Evolutionary conservation across 2,329 filamentous ascomycete genomes (phyloP).

Genomic region (Ceratocystis cacaofunesta): DNA sequence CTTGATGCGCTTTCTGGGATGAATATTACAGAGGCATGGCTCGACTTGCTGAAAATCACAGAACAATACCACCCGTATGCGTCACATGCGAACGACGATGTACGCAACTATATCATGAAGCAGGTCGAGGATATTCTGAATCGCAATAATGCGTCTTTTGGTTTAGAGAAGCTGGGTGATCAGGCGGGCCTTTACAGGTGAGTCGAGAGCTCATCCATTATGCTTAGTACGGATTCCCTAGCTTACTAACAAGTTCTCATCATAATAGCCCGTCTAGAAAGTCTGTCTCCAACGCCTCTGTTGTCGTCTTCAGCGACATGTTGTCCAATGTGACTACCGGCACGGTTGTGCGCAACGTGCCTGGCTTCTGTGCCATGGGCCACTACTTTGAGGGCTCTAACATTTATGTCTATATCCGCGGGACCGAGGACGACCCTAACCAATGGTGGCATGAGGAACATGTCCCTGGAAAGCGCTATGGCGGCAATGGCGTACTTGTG

Average conservation of each 20-base stretch:
- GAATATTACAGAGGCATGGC: constrained; percentile 76
- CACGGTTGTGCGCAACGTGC: constrained; percentile 24
- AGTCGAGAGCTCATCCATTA: not conserved
- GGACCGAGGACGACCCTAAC: constrained; percentile 55
- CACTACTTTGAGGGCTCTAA: constrained; percentile 90
- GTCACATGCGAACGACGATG: constrained; percentile 64
- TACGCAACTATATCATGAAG: constrained; percentile 59
- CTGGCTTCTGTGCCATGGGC: constrained; percentile 25
- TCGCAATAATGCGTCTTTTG: constrained; percentile 39
- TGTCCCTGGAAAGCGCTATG: constrained; percentile 32
- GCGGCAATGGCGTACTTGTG: constrained; percentile 67
- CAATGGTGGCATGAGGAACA: constrained; percentile 52
- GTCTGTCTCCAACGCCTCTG: constrained; percentile 24
- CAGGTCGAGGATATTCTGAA: constrained; percentile 57
- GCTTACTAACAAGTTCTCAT: not conserved
- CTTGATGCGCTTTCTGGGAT: constrained; percentile 45
- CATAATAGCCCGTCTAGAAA: constrained; percentile 4
- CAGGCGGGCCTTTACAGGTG: constrained; percentile 18
- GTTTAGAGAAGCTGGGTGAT: constrained; percentile 24
- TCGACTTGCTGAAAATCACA: constrained; percentile 63
- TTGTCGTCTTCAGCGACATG: constrained; percentile 65
- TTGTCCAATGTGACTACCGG: constrained; percentile 56
- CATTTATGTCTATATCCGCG: constrained; percentile 80
- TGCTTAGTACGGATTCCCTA: not conserved
- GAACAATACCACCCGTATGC: constrained; percentile 77